Evolutionary conservation across 148 eudicot genomes (phyloP).

Genomic region (Rhododendron williamsianum): DNA sequence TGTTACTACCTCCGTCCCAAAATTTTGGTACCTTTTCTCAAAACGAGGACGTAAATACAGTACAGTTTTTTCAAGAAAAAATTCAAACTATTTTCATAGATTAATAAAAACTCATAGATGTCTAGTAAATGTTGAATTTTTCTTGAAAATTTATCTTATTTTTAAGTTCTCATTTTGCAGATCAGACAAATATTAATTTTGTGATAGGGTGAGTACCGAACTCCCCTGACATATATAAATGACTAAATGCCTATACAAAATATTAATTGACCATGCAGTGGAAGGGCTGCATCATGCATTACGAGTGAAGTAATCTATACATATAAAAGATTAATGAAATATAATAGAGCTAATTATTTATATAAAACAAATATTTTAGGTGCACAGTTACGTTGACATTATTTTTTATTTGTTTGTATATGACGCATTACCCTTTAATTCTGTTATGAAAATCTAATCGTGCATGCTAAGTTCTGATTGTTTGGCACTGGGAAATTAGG

Average conservation of each 20-base stretch:
- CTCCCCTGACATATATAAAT: not conserved
- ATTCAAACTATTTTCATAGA: not conserved
- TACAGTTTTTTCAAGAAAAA: too few relatives aligned
- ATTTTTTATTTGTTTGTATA: not conserved
- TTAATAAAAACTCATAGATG: too few relatives aligned
- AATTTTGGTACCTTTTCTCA: not conserved
- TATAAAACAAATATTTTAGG: not conserved
- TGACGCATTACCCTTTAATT: not conserved
- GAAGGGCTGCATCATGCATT: not conserved
- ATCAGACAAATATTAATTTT: too few relatives aligned
- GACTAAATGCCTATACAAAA: not conserved
- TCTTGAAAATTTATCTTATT: not conserved
- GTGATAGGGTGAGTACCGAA: not conserved
- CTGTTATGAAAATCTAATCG: not conserved
- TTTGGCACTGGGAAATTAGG: slow-evolving; percentile 6
- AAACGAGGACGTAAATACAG: not conserved
- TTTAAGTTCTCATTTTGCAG: not conserved
- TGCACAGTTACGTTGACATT: not conserved
- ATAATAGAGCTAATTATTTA: not conserved
- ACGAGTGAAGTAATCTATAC: not conserved
- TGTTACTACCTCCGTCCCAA: not conserved
- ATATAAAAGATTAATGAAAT: not conserved
- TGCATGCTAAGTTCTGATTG: not conserved
- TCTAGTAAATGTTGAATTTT: too few relatives aligned
- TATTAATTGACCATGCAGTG: not conserved